These are phyloP conservation scores for Hansfordia pulvinata DNA, from an alignment of 2,329 filamentous ascomycete species.

Conservation along the genomic window DNA sequence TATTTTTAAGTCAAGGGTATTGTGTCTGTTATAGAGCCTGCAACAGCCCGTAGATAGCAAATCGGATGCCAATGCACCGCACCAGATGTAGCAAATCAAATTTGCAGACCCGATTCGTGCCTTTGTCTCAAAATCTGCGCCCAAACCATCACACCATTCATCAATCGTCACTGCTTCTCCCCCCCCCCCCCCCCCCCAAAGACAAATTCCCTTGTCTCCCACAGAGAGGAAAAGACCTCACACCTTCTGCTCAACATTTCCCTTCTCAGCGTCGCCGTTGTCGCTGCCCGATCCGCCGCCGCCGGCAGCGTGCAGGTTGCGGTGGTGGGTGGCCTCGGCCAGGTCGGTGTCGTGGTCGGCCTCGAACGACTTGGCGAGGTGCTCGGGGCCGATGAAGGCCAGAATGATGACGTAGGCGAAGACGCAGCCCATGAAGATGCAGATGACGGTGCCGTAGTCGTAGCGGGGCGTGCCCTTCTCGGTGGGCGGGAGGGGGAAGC, in stretches of 20 bases:
- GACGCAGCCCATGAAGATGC: conserved; percentile 83
- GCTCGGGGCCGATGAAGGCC: conserved; percentile 48
- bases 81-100: too few species aligned
- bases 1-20: too few species aligned
- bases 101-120: too few species aligned
- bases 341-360: conserved; percentile 32
- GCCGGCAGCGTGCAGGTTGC: conserved; percentile 3
- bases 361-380: conserved; percentile 35
- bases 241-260: conserved; percentile 7
- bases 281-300: conserved; percentile 10
- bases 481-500: conserved; percentile 53
- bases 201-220: too few species aligned
- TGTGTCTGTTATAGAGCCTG: too few species aligned
- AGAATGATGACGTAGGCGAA: conserved; percentile 49
- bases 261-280: conserved; percentile 15
- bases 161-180: too few species aligned
- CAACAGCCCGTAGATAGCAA: too few species aligned
- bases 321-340: conserved; percentile 28
- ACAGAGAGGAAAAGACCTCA: too few species aligned
- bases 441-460: conserved; percentile 73
- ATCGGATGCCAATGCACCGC: too few species aligned
- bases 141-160: too few species aligned
- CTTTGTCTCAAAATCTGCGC: too few species aligned
- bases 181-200: too few species aligned
- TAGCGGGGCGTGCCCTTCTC: conserved; percentile 37